Conservation (phyloP, 441 rosid species). For the Hura crepitans region DNA sequence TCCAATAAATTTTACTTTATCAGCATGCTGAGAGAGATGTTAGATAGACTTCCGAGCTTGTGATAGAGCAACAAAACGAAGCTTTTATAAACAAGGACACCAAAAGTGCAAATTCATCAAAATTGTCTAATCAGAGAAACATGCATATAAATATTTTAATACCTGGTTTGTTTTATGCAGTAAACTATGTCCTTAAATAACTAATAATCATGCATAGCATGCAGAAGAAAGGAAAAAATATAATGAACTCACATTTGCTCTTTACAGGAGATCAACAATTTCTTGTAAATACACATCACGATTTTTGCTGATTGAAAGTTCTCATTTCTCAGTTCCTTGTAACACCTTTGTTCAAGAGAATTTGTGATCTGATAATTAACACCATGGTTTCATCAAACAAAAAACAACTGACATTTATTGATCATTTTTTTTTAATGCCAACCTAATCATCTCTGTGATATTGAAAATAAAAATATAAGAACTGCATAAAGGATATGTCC, state of each 20-base stretch:
- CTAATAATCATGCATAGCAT: background rate
- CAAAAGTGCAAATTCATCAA: background rate
- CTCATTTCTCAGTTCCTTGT: slow-evolving; percentile 90
- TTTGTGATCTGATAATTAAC: slow-evolving; percentile 60
- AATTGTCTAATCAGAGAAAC: background rate
- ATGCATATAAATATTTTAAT: background rate
- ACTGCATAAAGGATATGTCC: background rate
- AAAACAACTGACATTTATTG: slow-evolving; percentile 6
- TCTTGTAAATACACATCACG: slow-evolving; percentile 82
- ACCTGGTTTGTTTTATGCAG: background rate
- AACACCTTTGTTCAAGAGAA: slow-evolving; percentile 89
- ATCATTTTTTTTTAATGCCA: background rate
- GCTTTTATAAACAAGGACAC: background rate
- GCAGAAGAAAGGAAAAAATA: background rate
- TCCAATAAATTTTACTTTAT: background rate
- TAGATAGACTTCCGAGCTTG: background rate
- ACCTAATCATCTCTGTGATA: background rate
- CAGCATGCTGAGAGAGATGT: background rate
- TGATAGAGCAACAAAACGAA: background rate
- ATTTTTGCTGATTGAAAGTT: slow-evolving; percentile 72
- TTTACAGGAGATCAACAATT: slow-evolving; percentile 68
- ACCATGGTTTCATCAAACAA: slow-evolving; percentile 23
- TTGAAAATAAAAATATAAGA: background rate
- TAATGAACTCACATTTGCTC: slow-evolving; percentile 82
- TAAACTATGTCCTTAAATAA: background rate